Evolutionary conservation across 2,329 filamentous ascomycete genomes (phyloP).

Genomic region (Colletotrichum musicola): DNA sequence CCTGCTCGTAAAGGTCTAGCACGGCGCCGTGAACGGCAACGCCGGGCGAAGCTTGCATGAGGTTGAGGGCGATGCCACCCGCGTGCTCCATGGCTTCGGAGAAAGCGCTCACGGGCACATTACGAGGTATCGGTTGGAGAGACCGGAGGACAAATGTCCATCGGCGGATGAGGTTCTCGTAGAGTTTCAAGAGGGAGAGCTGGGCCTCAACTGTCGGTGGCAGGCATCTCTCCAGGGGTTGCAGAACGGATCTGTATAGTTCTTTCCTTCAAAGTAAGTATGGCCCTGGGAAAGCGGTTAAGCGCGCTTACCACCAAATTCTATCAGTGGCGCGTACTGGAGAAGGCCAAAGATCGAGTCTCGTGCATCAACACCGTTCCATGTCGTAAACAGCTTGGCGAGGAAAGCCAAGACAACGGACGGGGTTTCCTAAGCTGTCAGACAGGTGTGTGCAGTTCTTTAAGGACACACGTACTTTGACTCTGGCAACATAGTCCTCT

Average conservation of each 20-base stretch:
- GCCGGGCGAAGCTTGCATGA: conserved; percentile 66
- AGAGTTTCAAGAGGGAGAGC: conserved; percentile 73
- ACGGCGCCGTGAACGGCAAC: conserved; percentile 66
- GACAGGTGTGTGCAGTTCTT: neutral
- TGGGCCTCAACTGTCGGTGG: conserved; percentile 60
- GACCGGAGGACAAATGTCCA: conserved; percentile 65
- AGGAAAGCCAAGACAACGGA: conserved; percentile 64
- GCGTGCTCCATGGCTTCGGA: conserved; percentile 60
- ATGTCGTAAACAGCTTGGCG: conserved; percentile 65
- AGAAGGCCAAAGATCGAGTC: conserved; percentile 70
- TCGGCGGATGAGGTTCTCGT: conserved; percentile 73
- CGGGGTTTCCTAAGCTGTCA: conserved; percentile 46
- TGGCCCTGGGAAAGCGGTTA: neutral
- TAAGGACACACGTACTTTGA: conserved; percentile 60
- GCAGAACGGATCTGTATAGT: conserved; percentile 61
- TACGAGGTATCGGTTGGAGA: conserved; percentile 49
- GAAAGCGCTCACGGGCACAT: conserved; percentile 53
- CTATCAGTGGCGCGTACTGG: conserved; percentile 64
- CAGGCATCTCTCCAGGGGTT: conserved; percentile 59
- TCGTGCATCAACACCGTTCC: conserved; percentile 71
- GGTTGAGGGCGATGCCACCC: conserved; percentile 68
- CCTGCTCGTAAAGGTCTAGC: conserved; percentile 77
- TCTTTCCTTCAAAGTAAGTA: conserved; percentile 55
- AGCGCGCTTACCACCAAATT: conserved; percentile 64
- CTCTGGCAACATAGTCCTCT: conserved; percentile 66